A percentile compares a stretch with the other conserved stretches of the same genome.
phyloP scores from a whole-genome alignment of 805 yeast genomes.

The Brettanomyces bruxellensis region DNA sequence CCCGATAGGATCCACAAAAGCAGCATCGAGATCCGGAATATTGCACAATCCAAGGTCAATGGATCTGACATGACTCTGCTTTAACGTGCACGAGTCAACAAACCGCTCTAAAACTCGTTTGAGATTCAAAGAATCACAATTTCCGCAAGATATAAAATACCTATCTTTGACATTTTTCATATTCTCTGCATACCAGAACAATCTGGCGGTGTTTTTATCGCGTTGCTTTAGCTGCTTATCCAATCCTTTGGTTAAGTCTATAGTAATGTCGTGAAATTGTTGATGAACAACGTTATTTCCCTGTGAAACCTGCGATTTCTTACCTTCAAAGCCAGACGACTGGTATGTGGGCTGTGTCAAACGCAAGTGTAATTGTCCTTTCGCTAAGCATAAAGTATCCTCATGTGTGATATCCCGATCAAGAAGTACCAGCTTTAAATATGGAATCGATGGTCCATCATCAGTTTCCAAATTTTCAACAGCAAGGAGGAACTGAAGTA shows the following conservation, averaged over 20 bases:
- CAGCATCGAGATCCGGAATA: background rate
- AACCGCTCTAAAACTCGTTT: background rate
- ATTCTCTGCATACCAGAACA: slow-evolving; percentile 25
- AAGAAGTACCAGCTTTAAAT: slow-evolving; percentile 9
- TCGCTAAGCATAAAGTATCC: slow-evolving; percentile 21
- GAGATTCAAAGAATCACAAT: background rate
- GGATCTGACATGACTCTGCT: background rate
- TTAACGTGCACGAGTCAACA: background rate
- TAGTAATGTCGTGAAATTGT: slow-evolving; percentile 16
- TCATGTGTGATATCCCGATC: slow-evolving; percentile 21
- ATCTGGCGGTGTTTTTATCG: slow-evolving; percentile 16
- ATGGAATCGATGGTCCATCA: background rate
- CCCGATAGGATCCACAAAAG: background rate
- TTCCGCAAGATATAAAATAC: slow-evolving; percentile 1
- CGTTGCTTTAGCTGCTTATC: background rate
- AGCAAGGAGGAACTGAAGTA: background rate
- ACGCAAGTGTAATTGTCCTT: slow-evolving; percentile 21
- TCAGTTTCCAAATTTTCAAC: background rate
- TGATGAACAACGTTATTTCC: slow-evolving; percentile 15
- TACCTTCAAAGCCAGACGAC: slow-evolving; percentile 26
- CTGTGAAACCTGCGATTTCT: slow-evolving; percentile 15
- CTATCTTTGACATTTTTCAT: background rate
- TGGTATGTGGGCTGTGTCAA: slow-evolving; percentile 23
- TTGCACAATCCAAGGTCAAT: background rate
- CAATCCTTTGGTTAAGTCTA: slow-evolving; percentile 10